Conservation (phyloP, 257 asterid genomes). For the Misopates orontium region DNA sequence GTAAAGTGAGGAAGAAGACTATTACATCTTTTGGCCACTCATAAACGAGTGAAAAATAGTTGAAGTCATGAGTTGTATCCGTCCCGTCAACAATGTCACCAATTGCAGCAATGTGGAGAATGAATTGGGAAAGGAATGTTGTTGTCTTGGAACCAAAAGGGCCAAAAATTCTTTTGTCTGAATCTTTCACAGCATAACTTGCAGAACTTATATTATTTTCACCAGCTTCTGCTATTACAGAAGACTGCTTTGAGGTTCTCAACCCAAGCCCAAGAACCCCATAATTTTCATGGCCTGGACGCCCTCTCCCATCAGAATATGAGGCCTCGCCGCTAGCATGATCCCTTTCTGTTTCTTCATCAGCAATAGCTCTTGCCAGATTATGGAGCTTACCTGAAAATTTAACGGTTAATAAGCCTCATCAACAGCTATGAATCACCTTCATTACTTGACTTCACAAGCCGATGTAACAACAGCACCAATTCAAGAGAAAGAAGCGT, state of each 20-base stretch:
- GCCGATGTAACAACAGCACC: slow-evolving; percentile 15
- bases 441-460: slow-evolving; percentile 15
- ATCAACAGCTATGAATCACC: slow-evolving; percentile 22
- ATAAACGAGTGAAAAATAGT: slow-evolving; percentile 90
- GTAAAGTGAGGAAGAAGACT: slow-evolving; percentile 28
- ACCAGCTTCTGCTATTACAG: slow-evolving; percentile 47
- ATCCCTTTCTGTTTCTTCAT: slow-evolving; percentile 85
- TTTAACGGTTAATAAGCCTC: slow-evolving; percentile 23
- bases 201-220: slow-evolving; percentile 55
- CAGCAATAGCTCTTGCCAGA: slow-evolving; percentile 95
- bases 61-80: slow-evolving; percentile 98
- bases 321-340: slow-evolving; percentile 56
- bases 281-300: slow-evolving; percentile 52
- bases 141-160: slow-evolving; percentile 72
- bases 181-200: slow-evolving; percentile 74
- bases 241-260: slow-evolving; percentile 56
- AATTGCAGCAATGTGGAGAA: slow-evolving; percentile 93
- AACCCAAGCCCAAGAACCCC: slow-evolving; percentile 89
- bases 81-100: slow-evolving; percentile 99
- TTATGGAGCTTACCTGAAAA: slow-evolving; percentile 90
- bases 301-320: slow-evolving; percentile 57
- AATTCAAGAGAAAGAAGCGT: slow-evolving; percentile 22
- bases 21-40: slow-evolving; percentile 99
- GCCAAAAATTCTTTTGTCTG: slow-evolving; percentile 75
- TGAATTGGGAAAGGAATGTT: slow-evolving; percentile 91